A percentile compares a stretch with the other conserved stretches of the same genome.
Evolutionary conservation across 352 stramenopile species (phyloP).

Genomic region (Pythium aphanidermatum): DNA sequence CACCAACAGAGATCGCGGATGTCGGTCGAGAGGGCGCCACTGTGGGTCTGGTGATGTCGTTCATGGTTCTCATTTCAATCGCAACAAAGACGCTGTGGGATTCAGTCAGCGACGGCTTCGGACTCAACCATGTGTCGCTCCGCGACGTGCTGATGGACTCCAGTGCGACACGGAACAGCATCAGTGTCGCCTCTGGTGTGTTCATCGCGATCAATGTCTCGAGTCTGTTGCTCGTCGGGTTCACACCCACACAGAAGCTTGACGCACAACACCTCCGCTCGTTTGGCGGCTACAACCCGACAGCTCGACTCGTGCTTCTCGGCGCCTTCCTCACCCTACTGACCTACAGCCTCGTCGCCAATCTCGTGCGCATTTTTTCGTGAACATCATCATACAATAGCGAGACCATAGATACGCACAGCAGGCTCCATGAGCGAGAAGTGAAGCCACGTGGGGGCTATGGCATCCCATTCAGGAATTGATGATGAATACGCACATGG

Average conservation of each 20-base stretch:
- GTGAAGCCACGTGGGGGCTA: too few species aligned
- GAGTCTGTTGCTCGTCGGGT: conserved; percentile 4
- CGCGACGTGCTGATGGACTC: not conserved
- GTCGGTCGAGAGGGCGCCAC: conserved; percentile 41
- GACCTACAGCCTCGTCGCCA: conserved; percentile 5
- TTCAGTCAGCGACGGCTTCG: conserved; percentile 20
- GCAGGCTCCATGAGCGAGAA: not conserved
- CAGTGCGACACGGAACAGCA: not conserved
- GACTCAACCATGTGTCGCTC: conserved; percentile 13
- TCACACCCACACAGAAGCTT: conserved; percentile 64
- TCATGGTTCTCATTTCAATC: conserved; percentile 32
- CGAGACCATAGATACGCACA: conserved; percentile 1
- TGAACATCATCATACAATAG: too few species aligned
- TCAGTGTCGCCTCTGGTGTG: not conserved
- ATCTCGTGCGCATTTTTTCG: too few species aligned
- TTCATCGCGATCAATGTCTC: conserved; percentile 9
- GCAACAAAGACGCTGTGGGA: conserved; percentile 20
- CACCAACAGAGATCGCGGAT: conserved; percentile 46
- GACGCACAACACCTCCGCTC: conserved; percentile 35
- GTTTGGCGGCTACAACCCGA: conserved; percentile 4
- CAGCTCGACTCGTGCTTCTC: not conserved
- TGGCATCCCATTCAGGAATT: too few species aligned
- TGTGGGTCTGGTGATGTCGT: conserved; percentile 42
- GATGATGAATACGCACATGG: too few species aligned
- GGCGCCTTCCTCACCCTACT: conserved; percentile 1